Conservation (phyloP, 1,284 basidiomycete genomes). For the Athelia psychrophila region DNA sequence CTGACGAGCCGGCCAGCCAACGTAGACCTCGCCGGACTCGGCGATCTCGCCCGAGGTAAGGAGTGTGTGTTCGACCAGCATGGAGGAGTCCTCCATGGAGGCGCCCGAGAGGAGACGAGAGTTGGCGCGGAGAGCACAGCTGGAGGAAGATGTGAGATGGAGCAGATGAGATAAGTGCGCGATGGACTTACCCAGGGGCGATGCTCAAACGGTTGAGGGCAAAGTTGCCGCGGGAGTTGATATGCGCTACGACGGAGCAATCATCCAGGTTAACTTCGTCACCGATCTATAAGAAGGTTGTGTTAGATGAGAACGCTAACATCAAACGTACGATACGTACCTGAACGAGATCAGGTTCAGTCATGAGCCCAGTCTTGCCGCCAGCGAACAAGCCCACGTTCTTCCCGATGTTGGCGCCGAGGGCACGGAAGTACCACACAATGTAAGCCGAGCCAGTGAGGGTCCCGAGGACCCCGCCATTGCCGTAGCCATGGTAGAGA, state of each 20-base stretch:
- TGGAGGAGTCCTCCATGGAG: conserved; percentile 44
- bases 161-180: background rate
- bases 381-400: conserved; percentile 37
- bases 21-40: conserved; percentile 35
- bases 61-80: conserved; percentile 46
- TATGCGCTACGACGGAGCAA: conserved; percentile 44
- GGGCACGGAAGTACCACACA: conserved; percentile 39
- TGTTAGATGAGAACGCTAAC: background rate
- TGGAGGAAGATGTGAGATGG: conserved; percentile 9
- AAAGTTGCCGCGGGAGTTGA: conserved; percentile 43
- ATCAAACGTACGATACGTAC: conserved; percentile 15
- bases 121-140: conserved; percentile 40
- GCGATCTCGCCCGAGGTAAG: conserved; percentile 46
- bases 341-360: conserved; percentile 41
- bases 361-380: conserved; percentile 38
- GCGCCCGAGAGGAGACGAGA: conserved; percentile 47
- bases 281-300: conserved; percentile 26
- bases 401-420: conserved; percentile 41
- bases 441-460: conserved; percentile 37
- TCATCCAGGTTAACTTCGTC: conserved; percentile 39
- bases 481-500: conserved; percentile 35
- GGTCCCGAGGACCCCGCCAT: conserved; percentile 35
- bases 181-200: conserved; percentile 29
- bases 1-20: conserved; percentile 38
- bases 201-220: conserved; percentile 39